Conservation (phyloP, 2,329 filamentous ascomycete species). For the Akanthomyces uredinophilus region DNA sequence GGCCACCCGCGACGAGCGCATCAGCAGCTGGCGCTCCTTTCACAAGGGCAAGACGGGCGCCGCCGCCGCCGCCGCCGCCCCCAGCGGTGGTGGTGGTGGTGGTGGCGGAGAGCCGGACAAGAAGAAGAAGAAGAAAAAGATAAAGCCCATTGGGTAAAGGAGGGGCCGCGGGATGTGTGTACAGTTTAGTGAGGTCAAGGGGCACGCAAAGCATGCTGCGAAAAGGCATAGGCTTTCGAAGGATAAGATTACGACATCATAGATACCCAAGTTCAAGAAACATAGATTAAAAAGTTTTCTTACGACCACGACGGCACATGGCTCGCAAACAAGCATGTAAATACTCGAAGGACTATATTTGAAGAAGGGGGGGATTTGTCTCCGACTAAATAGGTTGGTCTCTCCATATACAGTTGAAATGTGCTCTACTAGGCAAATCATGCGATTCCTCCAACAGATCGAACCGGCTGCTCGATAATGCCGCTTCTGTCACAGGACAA, state of each 20-base stretch:
- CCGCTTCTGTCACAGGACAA: not conserved
- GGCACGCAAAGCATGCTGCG: too few species aligned
- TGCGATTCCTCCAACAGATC: not conserved
- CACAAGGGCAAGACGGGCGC: conserved; percentile 62
- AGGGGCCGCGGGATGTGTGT: too few species aligned
- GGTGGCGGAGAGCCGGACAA: conserved; percentile 29
- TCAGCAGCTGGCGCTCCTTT: conserved; percentile 91
- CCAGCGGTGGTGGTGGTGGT: not conserved
- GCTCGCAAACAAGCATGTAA: not conserved
- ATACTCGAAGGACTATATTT: not conserved
- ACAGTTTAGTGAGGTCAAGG: too few species aligned
- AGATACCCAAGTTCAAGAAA: conserved; percentile 8
- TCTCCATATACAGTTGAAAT: conserved; percentile 12
- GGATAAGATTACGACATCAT: not conserved
- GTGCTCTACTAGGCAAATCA: conserved; percentile 4
- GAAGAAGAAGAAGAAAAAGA: conserved; percentile 68
- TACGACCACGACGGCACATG: not conserved
- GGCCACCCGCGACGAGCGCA: conserved; percentile 81
- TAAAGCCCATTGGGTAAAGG: conserved; percentile 54
- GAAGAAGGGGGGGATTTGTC: conserved; percentile 4
- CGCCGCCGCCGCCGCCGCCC: not conserved
- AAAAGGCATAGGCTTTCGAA: not conserved
- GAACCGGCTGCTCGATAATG: not conserved
- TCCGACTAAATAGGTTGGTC: conserved; percentile 6
- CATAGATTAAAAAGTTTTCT: not conserved